These are phyloP conservation scores for Brassica juncea DNA, from an alignment of 345 rosid genomes.

Conservation along the genomic window DNA sequence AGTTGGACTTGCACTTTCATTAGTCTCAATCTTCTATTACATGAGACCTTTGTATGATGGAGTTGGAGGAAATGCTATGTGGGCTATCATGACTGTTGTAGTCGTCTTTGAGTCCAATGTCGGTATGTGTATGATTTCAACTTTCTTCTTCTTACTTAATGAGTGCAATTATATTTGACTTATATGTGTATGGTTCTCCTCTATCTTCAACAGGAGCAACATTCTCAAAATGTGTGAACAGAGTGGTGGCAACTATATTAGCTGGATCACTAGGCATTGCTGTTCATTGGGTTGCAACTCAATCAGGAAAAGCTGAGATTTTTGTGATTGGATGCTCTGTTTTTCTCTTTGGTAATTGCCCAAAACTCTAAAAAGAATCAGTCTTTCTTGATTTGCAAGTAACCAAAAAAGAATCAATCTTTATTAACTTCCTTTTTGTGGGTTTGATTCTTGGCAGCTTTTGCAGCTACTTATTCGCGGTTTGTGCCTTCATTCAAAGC, in stretches of 20 bases:
- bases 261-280: slow-evolving; percentile 74
- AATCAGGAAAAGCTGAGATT: slow-evolving; percentile 56
- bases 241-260: slow-evolving; percentile 59
- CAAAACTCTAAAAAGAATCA: not conserved
- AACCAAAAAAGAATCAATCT: not conserved
- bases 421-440: not conserved
- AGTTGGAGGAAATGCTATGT: slow-evolving; percentile 67
- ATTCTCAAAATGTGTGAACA: slow-evolving; percentile 58
- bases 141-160: not conserved
- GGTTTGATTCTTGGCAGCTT: slow-evolving; percentile 51
- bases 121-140: slow-evolving; percentile 49
- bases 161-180: not conserved
- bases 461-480: slow-evolving; percentile 70
- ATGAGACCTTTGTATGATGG: slow-evolving; percentile 69
- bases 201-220: slow-evolving; percentile 64
- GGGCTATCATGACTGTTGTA: slow-evolving; percentile 83
- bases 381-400: not conserved
- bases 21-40: slow-evolving; percentile 72
- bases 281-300: slow-evolving; percentile 64
- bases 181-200: not conserved
- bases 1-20: slow-evolving; percentile 68
- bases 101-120: slow-evolving; percentile 69
- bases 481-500: slow-evolving; percentile 73
- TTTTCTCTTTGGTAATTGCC: slow-evolving; percentile 58
- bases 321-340: slow-evolving; percentile 56